Conservation (phyloP, 129 eudicot species). For the Calendula officinalis region DNA sequence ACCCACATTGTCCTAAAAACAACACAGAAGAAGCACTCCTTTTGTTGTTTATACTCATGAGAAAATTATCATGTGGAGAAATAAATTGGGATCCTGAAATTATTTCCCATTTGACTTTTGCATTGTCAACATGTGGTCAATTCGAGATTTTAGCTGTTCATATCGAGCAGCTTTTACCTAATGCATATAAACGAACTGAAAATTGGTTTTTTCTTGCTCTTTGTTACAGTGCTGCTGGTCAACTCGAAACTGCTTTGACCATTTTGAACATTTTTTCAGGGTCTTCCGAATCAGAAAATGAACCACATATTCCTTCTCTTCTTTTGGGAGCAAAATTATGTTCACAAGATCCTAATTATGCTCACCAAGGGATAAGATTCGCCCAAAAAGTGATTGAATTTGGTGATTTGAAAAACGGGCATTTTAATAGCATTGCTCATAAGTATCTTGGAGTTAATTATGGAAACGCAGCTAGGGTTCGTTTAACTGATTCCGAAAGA, state of each 20-base stretch:
- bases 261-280: constrained; percentile 56
- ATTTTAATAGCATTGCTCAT: constrained; percentile 58
- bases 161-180: constrained; percentile 81
- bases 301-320: constrained; percentile 61
- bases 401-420: constrained; percentile 43
- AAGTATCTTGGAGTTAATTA: constrained; percentile 83
- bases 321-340: constrained; percentile 87
- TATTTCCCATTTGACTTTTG: constrained; percentile 75
- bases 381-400: constrained; percentile 47
- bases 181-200: constrained; percentile 58
- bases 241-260: constrained; percentile 52
- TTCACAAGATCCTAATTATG: constrained; percentile 51
- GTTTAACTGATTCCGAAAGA: constrained; percentile 62
- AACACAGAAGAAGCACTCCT: constrained; percentile 85
- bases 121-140: constrained; percentile 59
- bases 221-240: constrained; percentile 83
- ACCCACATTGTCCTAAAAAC: constrained; percentile 44
- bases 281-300: constrained; percentile 49
- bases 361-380: constrained; percentile 64
- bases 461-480: constrained; percentile 72
- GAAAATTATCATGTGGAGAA: constrained; percentile 55
- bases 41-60: constrained; percentile 70
- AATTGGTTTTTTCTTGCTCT: constrained; percentile 93
- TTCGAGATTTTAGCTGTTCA: constrained; percentile 72
- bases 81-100: constrained; percentile 87